These are phyloP conservation scores for Aspergillus conjunctus DNA, from an alignment of 495 filamentous ascomycete species.

Conservation along the genomic window DNA sequence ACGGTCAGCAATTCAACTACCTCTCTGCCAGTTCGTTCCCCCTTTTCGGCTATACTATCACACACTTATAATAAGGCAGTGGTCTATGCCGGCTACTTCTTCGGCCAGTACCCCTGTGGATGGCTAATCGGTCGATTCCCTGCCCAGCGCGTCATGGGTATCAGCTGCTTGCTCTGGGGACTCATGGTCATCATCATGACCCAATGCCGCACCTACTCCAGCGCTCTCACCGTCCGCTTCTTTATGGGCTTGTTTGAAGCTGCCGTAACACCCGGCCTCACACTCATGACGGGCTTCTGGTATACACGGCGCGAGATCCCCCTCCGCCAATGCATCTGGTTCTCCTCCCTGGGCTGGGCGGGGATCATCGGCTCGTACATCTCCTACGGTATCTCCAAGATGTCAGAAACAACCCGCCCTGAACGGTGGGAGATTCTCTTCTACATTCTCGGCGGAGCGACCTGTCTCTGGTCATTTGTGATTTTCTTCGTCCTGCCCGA, in stretches of 20 bases:
- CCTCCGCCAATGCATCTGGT: slow-evolving; percentile 22
- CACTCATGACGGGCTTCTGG: slow-evolving; percentile 22
- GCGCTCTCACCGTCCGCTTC: neutral
- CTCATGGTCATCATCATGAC: neutral
- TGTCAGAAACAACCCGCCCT: neutral
- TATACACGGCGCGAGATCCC: slow-evolving; percentile 21
- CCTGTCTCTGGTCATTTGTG: neutral
- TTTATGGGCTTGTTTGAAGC: neutral
- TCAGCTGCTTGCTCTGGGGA: neutral
- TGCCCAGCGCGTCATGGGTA: neutral
- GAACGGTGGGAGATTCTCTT: neutral
- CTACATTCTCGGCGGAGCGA: neutral
- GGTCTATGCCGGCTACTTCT: neutral
- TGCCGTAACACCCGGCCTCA: slow-evolving; percentile 12
- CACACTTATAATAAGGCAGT: neutral
- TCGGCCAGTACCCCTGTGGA: neutral
- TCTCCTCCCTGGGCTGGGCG: slow-evolving; percentile 17
- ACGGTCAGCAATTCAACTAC: neutral
- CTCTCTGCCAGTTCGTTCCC: neutral
- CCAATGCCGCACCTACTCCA: neutral
- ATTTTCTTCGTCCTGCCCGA: neutral
- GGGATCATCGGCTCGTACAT: slow-evolving; percentile 19
- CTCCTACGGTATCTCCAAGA: neutral
- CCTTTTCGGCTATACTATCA: neutral
- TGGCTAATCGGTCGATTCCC: neutral